Conservation (phyloP, 179 eudicot genomes). For the Amaranthus tricolor region DNA sequence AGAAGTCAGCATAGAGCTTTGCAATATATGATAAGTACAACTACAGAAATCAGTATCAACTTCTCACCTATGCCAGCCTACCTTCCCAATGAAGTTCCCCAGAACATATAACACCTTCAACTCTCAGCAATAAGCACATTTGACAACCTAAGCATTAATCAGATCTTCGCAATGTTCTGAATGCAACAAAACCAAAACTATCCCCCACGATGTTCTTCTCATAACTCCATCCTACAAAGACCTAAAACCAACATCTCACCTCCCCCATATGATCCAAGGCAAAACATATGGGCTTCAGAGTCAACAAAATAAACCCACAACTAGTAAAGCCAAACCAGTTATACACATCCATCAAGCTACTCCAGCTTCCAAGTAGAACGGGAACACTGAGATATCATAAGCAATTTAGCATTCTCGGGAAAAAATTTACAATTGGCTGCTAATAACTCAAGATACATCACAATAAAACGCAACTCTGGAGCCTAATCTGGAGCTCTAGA, state of each 20-base stretch:
- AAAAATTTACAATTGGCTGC: not conserved
- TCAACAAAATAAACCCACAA: not conserved
- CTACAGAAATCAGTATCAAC: too few species aligned
- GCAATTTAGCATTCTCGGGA: not conserved
- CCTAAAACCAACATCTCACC: not conserved
- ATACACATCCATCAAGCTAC: not conserved
- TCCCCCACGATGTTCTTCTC: not conserved
- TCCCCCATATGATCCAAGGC: not conserved
- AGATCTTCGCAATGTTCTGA: too few species aligned
- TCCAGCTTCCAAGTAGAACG: not conserved
- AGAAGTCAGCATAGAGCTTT: too few species aligned
- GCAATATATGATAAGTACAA: too few species aligned
- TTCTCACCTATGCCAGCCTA: too few species aligned
- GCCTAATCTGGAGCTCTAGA: not conserved
- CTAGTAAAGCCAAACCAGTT: not conserved
- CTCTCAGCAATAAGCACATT: too few species aligned
- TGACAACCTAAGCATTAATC: too few species aligned
- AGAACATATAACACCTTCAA: too few species aligned
- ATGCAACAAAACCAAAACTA: too few species aligned
- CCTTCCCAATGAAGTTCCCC: too few species aligned
- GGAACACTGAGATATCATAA: not conserved
- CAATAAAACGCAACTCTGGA: not conserved
- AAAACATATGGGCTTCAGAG: not conserved
- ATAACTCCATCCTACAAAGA: not conserved
- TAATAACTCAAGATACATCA: not conserved